Evolutionary conservation across 1,284 basidiomycete species (phyloP).

Genomic region (Heimioporus punctisporus): DNA sequence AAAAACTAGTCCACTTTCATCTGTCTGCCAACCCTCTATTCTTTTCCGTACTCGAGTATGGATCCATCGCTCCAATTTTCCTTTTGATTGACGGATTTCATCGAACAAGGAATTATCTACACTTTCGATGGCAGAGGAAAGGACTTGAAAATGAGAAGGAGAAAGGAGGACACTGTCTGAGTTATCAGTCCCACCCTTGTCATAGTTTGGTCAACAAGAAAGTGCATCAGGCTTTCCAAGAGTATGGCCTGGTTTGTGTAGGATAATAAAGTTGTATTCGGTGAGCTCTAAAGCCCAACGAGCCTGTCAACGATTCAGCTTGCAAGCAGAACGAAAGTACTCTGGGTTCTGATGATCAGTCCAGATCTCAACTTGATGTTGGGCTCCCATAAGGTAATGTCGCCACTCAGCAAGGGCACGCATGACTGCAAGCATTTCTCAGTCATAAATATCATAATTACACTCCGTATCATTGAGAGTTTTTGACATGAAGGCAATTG

Average conservation of each 20-base stretch:
- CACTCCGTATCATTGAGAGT: background rate
- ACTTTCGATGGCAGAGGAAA: no score
- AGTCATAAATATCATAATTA: background rate
- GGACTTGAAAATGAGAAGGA: no score
- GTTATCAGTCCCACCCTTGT: background rate
- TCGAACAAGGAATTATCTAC: no score
- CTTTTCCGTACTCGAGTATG: no score
- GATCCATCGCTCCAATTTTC: no score
- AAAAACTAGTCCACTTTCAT: background rate
- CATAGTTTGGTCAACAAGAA: background rate
- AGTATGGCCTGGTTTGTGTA: background rate
- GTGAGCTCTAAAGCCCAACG: conserved; percentile 35
- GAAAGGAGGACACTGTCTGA: no score
- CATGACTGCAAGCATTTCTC: no score
- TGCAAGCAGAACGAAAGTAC: conserved; percentile 20
- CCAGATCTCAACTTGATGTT: conserved; percentile 16
- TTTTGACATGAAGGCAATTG: background rate
- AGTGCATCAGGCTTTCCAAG: background rate
- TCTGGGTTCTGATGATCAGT: conserved; percentile 37
- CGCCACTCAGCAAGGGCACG: conserved; percentile 15
- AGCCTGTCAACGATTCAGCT: conserved; percentile 10
- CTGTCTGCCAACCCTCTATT: background rate
- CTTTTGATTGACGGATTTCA: no score
- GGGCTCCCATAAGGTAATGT: conserved; percentile 30
- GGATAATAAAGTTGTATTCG: conserved; percentile 31